phyloP scores from a whole-genome alignment of 306 rosid species.

The Acmispon strigosus region DNA sequence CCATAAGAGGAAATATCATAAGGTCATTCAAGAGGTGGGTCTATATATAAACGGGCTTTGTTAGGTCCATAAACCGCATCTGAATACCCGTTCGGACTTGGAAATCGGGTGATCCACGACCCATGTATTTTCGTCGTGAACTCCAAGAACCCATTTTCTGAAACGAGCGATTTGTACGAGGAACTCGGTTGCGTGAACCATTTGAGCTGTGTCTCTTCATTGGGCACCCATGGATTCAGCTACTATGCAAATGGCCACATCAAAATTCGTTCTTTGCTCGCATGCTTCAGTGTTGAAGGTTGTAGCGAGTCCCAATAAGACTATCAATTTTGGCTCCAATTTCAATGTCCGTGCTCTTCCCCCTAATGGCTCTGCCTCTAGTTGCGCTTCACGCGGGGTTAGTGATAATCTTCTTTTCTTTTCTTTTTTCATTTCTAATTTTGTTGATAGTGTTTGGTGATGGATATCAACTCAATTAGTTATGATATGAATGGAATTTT shows the following conservation, averaged over 20 bases:
- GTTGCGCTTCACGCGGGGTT: slow-evolving; percentile 40
- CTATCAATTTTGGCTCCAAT: slow-evolving; percentile 11
- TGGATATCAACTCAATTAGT: background rate
- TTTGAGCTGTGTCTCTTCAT: background rate
- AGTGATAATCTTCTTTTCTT: slow-evolving; percentile 10
- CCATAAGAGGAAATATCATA: too few relatives aligned
- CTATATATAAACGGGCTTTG: background rate
- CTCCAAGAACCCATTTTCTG: slow-evolving; percentile 11
- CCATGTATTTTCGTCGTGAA: slow-evolving; percentile 14
- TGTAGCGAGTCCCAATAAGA: background rate
- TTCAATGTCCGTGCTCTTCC: slow-evolving; percentile 33
- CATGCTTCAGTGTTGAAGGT: slow-evolving; percentile 21
- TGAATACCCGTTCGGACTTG: background rate
- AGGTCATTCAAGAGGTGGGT: too few relatives aligned
- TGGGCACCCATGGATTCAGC: slow-evolving; percentile 32
- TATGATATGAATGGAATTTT: background rate
- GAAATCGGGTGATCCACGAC: background rate
- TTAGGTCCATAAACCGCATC: background rate
- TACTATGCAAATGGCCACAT: slow-evolving; percentile 40
- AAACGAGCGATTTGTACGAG: slow-evolving; percentile 27
- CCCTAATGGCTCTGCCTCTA: slow-evolving; percentile 45
- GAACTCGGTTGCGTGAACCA: background rate
- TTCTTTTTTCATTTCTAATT: too few relatives aligned
- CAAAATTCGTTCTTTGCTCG: slow-evolving; percentile 12
- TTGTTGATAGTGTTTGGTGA: background rate